Percentiles rank a stretch among this genome's conserved stretches.
Evolutionary conservation across 768 basidiomycete genomes (phyloP).

Genomic region (Tulasnella sp.): DNA sequence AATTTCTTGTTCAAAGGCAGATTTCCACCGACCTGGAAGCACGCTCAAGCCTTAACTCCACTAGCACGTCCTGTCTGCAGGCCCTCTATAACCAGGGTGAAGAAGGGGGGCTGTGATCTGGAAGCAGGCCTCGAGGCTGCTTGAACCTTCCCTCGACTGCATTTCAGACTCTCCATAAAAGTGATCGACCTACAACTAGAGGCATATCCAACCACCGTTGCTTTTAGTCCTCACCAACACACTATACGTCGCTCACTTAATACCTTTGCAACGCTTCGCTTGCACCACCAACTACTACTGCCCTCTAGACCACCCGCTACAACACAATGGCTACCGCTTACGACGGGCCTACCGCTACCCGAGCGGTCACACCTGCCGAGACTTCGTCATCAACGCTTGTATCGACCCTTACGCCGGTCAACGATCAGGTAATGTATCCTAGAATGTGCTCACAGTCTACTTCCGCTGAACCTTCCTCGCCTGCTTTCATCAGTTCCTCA

Average conservation of each 20-base stretch:
- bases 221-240: not conserved
- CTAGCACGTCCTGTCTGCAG: not conserved
- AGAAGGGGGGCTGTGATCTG: not conserved
- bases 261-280: not conserved
- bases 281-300: not conserved
- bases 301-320: not conserved
- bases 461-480: not conserved
- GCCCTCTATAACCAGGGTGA: not conserved
- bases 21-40: not conserved
- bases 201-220: not conserved
- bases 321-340: not conserved
- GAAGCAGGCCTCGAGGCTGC: not conserved
- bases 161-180: not conserved
- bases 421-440: slow-evolving; percentile 3
- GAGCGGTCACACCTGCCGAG: not conserved
- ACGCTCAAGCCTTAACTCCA: not conserved
- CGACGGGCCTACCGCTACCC: not conserved
- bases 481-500: slow-evolving; percentile 7
- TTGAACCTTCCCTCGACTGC: not conserved
- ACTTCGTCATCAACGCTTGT: not conserved
- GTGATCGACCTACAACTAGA: not conserved
- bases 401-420: not conserved
- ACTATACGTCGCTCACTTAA: not conserved
- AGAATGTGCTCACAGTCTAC: not conserved
- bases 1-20: not conserved